Base-by-base conservation (phyloP, 768 basidiomycete species). In the Suillus weaverae region DNA sequence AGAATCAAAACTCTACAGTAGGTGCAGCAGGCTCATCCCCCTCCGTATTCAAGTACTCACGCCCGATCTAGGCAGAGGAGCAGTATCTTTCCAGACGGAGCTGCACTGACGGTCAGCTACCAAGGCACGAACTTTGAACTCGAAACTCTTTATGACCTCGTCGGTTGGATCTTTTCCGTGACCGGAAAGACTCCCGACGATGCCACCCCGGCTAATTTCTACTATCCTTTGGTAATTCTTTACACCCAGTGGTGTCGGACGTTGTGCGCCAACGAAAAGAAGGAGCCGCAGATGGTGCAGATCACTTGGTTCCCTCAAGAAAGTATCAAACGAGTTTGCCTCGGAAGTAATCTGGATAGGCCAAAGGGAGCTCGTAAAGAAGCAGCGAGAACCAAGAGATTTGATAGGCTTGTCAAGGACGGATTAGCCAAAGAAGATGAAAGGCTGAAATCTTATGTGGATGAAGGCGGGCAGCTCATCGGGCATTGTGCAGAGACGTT, bases 111-210 rank as follows among this genome's bases (percentile, higher is more conserved):
- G 7, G 43, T n/a, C 43, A 44, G 43, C 43, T 62, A 62, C 22
- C 50, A 62, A 22, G 36, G 26, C 20, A 53, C 30, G 11, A 8
- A 35, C 4, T 62, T 39, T 35, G 6, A n/a, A 9, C 16, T 62
- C 18, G 51, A 62, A 38, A 41, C 50, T 0, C 53, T 36, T 9
- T 62, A 22, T 41, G 62, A 62, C 30, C 50, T 54, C 4, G 36
- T 62, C 39, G 62, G 62, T 5, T 62, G 62, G 62, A 62, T 62
- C 48, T 62, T 54, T 35, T 53, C 46, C 6, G 62, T 62, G 4
- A 54, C 62, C n/a, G 62, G 62, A 30, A 3, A 13, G 14, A n/a
- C 30, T 4, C 62, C 51, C 1, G 35, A 3, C 5, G 53, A 26
- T 26, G 30, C 62, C 11, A 62, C 18, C 13, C 1, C 36, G 20